Conservation (phyloP, 805 yeast genomes). For the Myxozyma udenii region DNA sequence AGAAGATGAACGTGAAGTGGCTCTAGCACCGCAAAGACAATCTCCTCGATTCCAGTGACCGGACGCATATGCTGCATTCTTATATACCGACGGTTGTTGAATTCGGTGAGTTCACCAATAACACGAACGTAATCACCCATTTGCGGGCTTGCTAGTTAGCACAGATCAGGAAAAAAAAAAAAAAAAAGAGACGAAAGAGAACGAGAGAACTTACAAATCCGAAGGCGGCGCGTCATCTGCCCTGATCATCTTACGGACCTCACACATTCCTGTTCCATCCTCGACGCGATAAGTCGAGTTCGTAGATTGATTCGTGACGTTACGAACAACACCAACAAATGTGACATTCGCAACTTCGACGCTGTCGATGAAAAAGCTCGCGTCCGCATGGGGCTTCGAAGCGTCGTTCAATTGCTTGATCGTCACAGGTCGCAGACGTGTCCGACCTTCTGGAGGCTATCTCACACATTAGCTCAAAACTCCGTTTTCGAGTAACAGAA, state of each 20-base stretch:
- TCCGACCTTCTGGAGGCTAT: conserved; percentile 20
- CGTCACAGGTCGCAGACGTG: conserved; percentile 51
- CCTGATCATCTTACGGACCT: conserved; percentile 53
- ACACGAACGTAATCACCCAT: conserved; percentile 50
- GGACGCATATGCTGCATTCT: conserved; percentile 50
- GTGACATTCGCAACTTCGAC: conserved; percentile 45
- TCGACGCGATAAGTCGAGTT: conserved; percentile 51
- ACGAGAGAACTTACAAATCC: conserved; percentile 29
- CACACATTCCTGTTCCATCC: conserved; percentile 64
- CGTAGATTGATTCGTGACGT: conserved; percentile 46
- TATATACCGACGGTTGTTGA: conserved; percentile 50
- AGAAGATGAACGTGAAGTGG: conserved; percentile 39
- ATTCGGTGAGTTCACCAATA: conserved; percentile 46
- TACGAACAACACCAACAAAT: conserved; percentile 57
- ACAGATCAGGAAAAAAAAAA: background rate
- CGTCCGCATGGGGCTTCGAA: conserved; percentile 52
- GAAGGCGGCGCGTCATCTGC: conserved; percentile 3
- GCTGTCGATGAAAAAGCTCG: conserved; percentile 52
- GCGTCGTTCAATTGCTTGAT: conserved; percentile 60
- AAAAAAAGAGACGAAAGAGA: background rate
- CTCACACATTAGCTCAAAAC: background rate
- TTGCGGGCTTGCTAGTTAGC: no score
- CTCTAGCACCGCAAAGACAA: conserved; percentile 58
- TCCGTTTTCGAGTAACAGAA: background rate
- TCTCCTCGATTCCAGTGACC: conserved; percentile 56